Evolutionary conservation across 148 eudicot species (phyloP).

Genomic region (Chenopodium berlandieri): DNA sequence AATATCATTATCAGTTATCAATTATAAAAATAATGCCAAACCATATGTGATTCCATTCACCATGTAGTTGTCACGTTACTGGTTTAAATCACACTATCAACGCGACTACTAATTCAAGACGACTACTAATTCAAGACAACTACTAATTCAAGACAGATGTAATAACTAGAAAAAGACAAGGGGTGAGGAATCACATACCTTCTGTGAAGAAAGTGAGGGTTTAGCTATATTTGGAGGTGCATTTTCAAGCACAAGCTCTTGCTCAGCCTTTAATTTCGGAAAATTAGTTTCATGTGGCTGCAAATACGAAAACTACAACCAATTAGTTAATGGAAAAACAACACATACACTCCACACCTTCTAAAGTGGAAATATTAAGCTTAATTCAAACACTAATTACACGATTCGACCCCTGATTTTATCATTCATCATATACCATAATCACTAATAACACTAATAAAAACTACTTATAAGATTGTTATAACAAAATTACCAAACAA

Average conservation of each 20-base stretch:
- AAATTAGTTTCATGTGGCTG: slow-evolving; percentile 66
- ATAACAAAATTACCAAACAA: background rate
- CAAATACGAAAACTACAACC: slow-evolving; percentile 1
- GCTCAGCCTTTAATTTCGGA: slow-evolving; percentile 53
- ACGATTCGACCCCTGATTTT: too few species aligned
- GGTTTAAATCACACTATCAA: background rate
- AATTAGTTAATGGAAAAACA: too few species aligned
- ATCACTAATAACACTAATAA: too few species aligned
- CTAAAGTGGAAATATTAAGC: too few species aligned
- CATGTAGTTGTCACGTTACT: background rate
- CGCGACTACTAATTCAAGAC: background rate
- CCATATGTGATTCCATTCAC: background rate
- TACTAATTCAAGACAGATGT: background rate
- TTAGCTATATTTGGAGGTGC: slow-evolving; percentile 55
- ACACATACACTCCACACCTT: too few species aligned
- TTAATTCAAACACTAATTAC: too few species aligned
- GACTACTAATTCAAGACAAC: too few species aligned
- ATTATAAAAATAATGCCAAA: background rate
- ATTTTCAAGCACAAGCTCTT: slow-evolving; percentile 41
- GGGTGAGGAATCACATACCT: slow-evolving; percentile 47
- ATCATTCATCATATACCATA: too few species aligned
- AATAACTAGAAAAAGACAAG: slow-evolving; percentile 9
- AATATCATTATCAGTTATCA: too few species aligned
- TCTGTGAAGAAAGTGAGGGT: slow-evolving; percentile 45
- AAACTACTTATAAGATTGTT: too few species aligned